Percentiles rank a stretch among this genome's conserved stretches.
Evolutionary conservation across 2,329 filamentous ascomycete species (phyloP).

Genomic region (Dactylonectria estremocensis): DNA sequence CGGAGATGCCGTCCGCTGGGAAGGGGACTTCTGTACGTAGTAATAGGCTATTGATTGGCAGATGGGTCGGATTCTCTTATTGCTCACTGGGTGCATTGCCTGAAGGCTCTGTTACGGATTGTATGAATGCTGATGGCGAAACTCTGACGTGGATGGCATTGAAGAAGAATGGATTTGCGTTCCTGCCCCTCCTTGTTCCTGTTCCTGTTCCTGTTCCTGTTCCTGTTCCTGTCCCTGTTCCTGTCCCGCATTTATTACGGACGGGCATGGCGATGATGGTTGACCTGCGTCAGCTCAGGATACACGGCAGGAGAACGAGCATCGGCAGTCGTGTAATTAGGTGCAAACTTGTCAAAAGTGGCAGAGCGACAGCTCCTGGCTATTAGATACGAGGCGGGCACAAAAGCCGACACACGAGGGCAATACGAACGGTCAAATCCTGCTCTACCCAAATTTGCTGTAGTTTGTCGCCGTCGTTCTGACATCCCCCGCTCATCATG

Average conservation of each 20-base stretch:
- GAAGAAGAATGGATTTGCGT: constrained; percentile 10
- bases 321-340: not conserved
- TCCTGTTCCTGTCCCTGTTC: not conserved
- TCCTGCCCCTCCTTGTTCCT: not conserved
- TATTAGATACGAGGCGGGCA: not conserved
- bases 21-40: not conserved
- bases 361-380: not conserved
- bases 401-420: not conserved
- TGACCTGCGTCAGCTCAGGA: not conserved
- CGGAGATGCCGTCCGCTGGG: constrained; percentile 2
- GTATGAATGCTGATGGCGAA: not conserved
- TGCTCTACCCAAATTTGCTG: not conserved
- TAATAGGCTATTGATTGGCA: constrained; percentile 1
- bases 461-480: not conserved
- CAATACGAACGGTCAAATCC: constrained; percentile 6
- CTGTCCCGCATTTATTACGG: not conserved
- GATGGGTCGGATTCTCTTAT: constrained; percentile 10
- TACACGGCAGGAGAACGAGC: not conserved
- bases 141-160: not conserved
- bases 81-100: not conserved
- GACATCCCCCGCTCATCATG: not conserved
- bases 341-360: not conserved
- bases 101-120: constrained; percentile 11
- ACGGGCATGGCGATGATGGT: constrained; percentile 19
- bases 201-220: not conserved